Conservation (phyloP, 768 basidiomycete genomes). For the Trametes maxima region DNA sequence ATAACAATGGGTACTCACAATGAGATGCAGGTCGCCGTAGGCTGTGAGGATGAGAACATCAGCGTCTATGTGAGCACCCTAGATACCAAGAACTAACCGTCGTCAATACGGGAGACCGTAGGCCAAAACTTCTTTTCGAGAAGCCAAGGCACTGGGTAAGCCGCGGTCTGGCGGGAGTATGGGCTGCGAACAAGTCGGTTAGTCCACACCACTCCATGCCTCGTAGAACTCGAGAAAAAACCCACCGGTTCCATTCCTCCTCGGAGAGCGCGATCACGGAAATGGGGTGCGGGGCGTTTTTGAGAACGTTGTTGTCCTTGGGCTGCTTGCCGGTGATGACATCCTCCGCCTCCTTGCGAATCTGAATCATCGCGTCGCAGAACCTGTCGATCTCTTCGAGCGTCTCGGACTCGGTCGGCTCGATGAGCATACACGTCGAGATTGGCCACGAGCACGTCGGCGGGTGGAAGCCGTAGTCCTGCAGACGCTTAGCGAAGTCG, state of each 20-base stretch:
- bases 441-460: conserved; percentile 99
- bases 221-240: background rate
- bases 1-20: conserved; percentile 54
- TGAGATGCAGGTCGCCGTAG: conserved; percentile 89
- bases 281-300: conserved; percentile 92
- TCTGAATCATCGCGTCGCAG: conserved; percentile 98
- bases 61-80: conserved; percentile 3
- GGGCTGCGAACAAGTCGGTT: conserved; percentile 50
- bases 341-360: conserved; percentile 89
- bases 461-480: conserved; percentile 94
- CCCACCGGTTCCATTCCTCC: conserved; percentile 84
- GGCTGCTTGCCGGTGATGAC: conserved; percentile 87
- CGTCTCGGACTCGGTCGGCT: conserved; percentile 96
- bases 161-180: conserved; percentile 89
- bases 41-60: conserved; percentile 47
- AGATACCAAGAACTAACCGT: conserved; percentile 61
- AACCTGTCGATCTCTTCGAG: conserved; percentile 94
- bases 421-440: conserved; percentile 95
- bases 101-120: conserved; percentile 87
- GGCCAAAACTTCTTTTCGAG: conserved; percentile 97
- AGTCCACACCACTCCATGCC: background rate
- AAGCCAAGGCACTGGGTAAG: conserved; percentile 83
- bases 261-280: conserved; percentile 72
- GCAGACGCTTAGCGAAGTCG: conserved; percentile 95
- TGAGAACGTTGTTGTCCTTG: conserved; percentile 87